phyloP scores from a whole-genome alignment of 169 alveolate genomes.

The Babesia ovis region DNA sequence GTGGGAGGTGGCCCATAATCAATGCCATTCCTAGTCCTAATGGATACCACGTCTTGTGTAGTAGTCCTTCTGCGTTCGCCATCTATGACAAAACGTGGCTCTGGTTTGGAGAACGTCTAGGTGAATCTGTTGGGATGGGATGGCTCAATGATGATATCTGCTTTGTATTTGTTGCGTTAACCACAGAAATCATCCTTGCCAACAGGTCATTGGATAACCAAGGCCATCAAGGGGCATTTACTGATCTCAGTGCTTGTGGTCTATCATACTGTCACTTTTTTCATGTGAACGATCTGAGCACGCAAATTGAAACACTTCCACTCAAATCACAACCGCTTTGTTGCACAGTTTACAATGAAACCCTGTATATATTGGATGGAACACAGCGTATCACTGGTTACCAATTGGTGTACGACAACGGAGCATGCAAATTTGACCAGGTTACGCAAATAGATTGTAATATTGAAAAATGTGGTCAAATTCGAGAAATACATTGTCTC shows the following conservation, averaged over 20 bases:
- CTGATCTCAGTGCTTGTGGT: not conserved
- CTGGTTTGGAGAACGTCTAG: slow-evolving; percentile 27
- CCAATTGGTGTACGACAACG: not conserved
- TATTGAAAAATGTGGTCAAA: not conserved
- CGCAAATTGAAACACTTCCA: slow-evolving; percentile 20
- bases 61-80: not conserved
- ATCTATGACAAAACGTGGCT: slow-evolving; percentile 8
- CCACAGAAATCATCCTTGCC: not conserved
- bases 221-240: not conserved
- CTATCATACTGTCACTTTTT: slow-evolving; percentile 36
- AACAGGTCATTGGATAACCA: not conserved
- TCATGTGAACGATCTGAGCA: slow-evolving; percentile 17
- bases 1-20: slow-evolving; percentile 24
- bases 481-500: slow-evolving; percentile 10
- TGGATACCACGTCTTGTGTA: slow-evolving; percentile 6
- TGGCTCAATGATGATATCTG: slow-evolving; percentile 21
- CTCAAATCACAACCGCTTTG: slow-evolving; percentile 25
- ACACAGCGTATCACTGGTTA: slow-evolving; percentile 11
- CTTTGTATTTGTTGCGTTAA: slow-evolving; percentile 2
- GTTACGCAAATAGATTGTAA: not conserved
- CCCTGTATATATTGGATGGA: slow-evolving; percentile 16
- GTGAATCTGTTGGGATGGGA: not conserved
- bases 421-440: slow-evolving; percentile 27
- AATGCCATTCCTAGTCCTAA: slow-evolving; percentile 9
- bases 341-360: slow-evolving; percentile 21